phyloP scores from a whole-genome alignment of 2,329 filamentous ascomycete genomes.

The Alternaria sp. region DNA sequence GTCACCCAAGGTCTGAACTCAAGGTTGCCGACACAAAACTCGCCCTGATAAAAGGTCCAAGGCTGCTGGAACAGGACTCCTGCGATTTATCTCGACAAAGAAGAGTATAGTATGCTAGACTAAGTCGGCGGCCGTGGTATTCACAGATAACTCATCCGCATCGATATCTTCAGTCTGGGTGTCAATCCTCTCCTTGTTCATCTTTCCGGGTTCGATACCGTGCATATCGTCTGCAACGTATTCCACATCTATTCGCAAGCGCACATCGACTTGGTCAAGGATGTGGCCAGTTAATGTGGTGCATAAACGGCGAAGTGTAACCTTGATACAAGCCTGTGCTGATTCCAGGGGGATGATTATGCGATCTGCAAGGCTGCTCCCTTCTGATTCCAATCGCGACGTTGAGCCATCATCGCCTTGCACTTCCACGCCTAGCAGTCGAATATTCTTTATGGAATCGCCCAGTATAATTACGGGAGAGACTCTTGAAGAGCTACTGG shows the following conservation, averaged over 20 bases:
- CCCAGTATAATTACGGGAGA: background rate
- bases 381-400: background rate
- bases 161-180: too few relatives aligned
- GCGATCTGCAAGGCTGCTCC: background rate
- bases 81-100: too few relatives aligned
- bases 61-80: too few relatives aligned
- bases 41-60: too few relatives aligned
- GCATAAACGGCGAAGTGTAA: background rate
- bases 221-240: background rate
- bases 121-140: too few relatives aligned
- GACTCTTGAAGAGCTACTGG: background rate
- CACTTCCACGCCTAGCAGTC: background rate
- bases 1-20: too few relatives aligned
- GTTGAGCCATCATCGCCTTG: background rate
- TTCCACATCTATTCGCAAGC: background rate
- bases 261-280: background rate
- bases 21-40: too few relatives aligned
- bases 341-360: background rate
- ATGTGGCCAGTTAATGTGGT: background rate
- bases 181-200: too few relatives aligned
- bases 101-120: too few relatives aligned
- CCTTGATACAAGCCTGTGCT: background rate
- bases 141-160: too few relatives aligned
- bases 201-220: too few relatives aligned
- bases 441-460: background rate